Base-by-base conservation (phyloP, 345 rosid species). In the Barbarea vulgaris region DNA sequence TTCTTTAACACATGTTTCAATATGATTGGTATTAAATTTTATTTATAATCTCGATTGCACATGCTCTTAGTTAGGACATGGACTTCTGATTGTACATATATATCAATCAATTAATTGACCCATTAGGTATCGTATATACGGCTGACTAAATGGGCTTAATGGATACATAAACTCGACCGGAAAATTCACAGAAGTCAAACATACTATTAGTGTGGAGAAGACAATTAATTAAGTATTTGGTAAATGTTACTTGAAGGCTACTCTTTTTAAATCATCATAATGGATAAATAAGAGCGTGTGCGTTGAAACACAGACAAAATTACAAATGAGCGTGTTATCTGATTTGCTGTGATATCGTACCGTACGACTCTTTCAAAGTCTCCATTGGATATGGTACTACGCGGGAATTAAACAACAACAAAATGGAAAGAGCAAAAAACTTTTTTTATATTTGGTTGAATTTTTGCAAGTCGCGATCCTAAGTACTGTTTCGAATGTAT, bases 291-390 rank as follows among this genome's bases (percentile, higher is more conserved):
- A 53, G 25, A 9, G 47, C 34, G 33, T 28, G 63, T 53, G 53
- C 63, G 56, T 73, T 54, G 63, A 64, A 64, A 63, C 34, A 30
- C 30, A 41, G 34, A 53, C 15, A 18, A 41, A 48, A 25, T 5
- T 50, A 18, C 33, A 73, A 28, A 42, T 33, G 65, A 44, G 12
- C 58, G 72, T 74, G 50, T 44, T 44, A 28, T 6, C 12, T 9
- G 69, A 71, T 31, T 72, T 27, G 54, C 21, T 44, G 3, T 64
- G 18, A 7, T 21, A 73, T 31, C 10, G 48, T 30, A 28, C 56
- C 10, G 11, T 55, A 31, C 72, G 77, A 65, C 77, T 56, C 30
- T 74, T 65, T 55, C 72, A 22, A 73, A 15, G 70, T 12, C 9
- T 33, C 39, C 41, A 18, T 17, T 30, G 14, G n/a, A 31, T 30